phyloP scores from a whole-genome alignment of 1,284 basidiomycete genomes.

The Boletellus sp. region DNA sequence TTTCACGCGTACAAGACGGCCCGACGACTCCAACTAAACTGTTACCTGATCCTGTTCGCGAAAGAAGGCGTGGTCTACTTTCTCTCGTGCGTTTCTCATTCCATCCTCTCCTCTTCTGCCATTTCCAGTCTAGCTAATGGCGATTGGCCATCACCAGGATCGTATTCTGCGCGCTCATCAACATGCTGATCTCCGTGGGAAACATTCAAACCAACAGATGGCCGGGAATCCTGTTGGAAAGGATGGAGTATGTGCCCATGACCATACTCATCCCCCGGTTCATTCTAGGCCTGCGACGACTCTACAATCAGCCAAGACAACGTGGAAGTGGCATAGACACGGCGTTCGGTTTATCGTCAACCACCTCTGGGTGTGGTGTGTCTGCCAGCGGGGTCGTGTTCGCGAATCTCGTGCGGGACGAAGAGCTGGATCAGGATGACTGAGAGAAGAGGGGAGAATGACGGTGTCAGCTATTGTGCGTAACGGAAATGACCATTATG shows the following conservation, averaged over 20 bases:
- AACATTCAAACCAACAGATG: background rate
- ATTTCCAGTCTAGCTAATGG: no score
- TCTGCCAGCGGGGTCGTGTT: background rate
- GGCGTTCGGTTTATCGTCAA: background rate
- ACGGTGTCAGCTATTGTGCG: no score
- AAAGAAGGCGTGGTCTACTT: background rate
- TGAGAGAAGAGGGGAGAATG: background rate
- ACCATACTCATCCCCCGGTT: background rate
- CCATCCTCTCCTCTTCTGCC: no score
- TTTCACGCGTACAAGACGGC: background rate
- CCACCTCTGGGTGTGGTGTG: background rate
- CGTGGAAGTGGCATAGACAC: background rate
- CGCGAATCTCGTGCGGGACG: background rate
- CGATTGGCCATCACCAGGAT: background rate
- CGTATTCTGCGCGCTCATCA: background rate
- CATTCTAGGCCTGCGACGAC: background rate
- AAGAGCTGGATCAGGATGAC: background rate
- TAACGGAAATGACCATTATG: no score
- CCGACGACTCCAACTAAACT: background rate
- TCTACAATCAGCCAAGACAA: background rate
- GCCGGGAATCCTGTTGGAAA: background rate
- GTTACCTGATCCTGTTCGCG: background rate
- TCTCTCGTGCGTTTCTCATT: background rate
- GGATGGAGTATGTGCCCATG: background rate
- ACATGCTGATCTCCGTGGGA: background rate